phyloP scores from a whole-genome alignment of 345 rosid genomes.

The Gossypium mustelinum region DNA sequence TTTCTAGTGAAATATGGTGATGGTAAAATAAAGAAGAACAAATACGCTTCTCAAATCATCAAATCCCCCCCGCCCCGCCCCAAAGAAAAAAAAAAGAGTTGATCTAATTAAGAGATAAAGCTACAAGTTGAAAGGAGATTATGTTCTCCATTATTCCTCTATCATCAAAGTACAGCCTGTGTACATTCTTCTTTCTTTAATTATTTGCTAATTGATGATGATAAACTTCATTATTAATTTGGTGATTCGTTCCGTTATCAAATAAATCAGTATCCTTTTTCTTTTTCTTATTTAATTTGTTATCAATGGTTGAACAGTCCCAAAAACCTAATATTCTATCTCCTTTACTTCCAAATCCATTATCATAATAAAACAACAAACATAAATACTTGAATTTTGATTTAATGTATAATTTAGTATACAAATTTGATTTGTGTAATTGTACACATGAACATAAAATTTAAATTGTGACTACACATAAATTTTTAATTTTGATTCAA shows the following conservation, averaged over 20 bases:
- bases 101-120: slow-evolving; percentile 1
- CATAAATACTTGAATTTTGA: not conserved
- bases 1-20: too few relatives aligned
- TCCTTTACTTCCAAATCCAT: not conserved
- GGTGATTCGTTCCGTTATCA: not conserved
- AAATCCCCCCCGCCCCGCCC: too few relatives aligned
- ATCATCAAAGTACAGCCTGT: not conserved
- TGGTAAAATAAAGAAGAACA: too few relatives aligned
- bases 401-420: too few relatives aligned
- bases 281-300: too few relatives aligned
- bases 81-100: not conserved
- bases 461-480: too few relatives aligned
- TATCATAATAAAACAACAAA: slow-evolving; percentile 1
- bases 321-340: slow-evolving; percentile 29
- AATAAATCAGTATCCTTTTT: not conserved
- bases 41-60: too few relatives aligned
- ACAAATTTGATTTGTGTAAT: too few relatives aligned
- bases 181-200: not conserved
- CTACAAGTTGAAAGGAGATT: not conserved
- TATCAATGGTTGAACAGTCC: slow-evolving; percentile 10
- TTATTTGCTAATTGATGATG: not conserved
- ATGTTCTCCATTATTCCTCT: not conserved
- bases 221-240: not conserved
- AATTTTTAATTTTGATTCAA: too few relatives aligned
- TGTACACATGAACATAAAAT: too few relatives aligned